Evolutionary conservation across 1,139 yeast species (phyloP), one percentile per base, ranked within the genome.

Genomic region (Yamadazyma trypodendri): DNA sequence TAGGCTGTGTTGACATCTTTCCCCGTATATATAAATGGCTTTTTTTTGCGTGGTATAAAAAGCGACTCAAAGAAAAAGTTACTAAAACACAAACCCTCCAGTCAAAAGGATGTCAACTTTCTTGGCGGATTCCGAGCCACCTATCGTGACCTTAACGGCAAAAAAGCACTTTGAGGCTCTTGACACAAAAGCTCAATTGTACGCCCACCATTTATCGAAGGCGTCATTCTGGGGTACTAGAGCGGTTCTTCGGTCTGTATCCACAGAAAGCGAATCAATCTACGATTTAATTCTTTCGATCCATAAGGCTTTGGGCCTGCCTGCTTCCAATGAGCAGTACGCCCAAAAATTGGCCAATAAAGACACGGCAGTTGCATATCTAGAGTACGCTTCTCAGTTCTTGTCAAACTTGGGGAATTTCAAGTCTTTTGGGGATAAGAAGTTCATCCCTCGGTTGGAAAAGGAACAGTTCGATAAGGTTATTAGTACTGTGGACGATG

Each of bases 361-460:
- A 9, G 60, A 59, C 2, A 58, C 59, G 10, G 65, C 69, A n/a
- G 56, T 61, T 21, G 58, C 61, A 14, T 85, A 84, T 57, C 65
- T 87, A 56, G 94, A 86, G 55, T 88, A 86, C 52, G 80, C 88
- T 7, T 77, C 90, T 22, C 95, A 86, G 61, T 83, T 88, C 54
- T 67, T 88, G 52, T 71, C 83, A 36, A 88, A 88, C 60, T 70
- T 84, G 55, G 96, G 96, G 45, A 88, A 88, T 59, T 88, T 79
- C 70, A 87, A 86, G 63, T 83, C 94, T 1, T 88, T 88, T 61
- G 96, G 96, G 45, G 96, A 88, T 61, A 78, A 77, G 48, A 88
- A 88, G 61, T 87, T 87, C 55, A 71, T 88, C 47, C 96, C 96
- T 27, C 65, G 77, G 33, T 53, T 86, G 29, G 37, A 69, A 1